Evolutionary conservation across 441 rosid species (phyloP).

Genomic region (Gossypium aridum): DNA sequence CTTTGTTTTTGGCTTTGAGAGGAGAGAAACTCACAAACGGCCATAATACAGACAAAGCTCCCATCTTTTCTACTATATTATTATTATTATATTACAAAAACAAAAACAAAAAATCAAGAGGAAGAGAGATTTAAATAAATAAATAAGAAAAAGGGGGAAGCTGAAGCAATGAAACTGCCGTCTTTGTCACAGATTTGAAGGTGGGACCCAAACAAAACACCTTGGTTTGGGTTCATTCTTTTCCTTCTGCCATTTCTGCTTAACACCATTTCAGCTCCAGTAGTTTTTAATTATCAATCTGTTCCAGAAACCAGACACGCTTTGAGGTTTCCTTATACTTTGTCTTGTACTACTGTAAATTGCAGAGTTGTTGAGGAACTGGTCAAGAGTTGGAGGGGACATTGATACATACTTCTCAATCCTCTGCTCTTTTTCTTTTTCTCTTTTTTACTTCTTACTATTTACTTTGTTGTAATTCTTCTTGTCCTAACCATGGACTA

Average conservation of each 20-base stretch:
- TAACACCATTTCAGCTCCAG: neutral
- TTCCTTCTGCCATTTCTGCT: neutral
- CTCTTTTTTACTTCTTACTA: neutral
- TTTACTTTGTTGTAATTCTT: neutral
- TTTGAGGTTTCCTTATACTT: neutral
- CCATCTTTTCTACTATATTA: conserved; percentile 2
- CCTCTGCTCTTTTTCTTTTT: neutral
- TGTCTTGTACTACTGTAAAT: neutral
- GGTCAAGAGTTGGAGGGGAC: neutral
- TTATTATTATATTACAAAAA: neutral
- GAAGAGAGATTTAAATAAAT: neutral
- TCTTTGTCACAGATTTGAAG: conserved; percentile 57
- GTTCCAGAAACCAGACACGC: neutral
- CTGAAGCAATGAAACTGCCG: conserved; percentile 50
- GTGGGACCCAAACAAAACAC: conserved; percentile 62
- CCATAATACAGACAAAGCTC: conserved; percentile 37
- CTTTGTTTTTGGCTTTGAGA: conserved; percentile 29
- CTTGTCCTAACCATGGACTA: neutral
- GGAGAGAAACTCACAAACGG: conserved; percentile 32
- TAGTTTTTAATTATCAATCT: neutral
- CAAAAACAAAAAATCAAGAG: neutral
- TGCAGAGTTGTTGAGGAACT: neutral
- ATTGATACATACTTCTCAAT: neutral
- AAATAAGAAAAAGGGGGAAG: conserved; percentile 4
- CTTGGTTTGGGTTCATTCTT: conserved; percentile 30